Base-by-base conservation (phyloP, 768 basidiomycete species). In the Amanita rubescens region DNA sequence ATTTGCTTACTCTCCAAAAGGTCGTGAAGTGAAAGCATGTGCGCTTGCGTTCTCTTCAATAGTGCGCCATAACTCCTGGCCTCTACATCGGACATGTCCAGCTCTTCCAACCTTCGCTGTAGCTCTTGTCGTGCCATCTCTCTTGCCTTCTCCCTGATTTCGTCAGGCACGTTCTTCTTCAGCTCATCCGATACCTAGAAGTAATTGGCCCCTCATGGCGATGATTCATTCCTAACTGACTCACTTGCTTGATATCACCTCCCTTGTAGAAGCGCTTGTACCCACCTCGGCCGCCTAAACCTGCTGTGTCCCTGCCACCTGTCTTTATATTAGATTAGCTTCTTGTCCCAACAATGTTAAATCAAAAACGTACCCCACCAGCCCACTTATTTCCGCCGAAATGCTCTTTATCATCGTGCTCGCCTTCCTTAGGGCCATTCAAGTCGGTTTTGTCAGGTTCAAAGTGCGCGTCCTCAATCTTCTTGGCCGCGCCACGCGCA, bases 41-140 rank as follows among this genome's bases (percentile, higher is more conserved):
- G 82, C 0, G 77, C 73, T 55, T 83, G 76, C 1, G 82, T 83
- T 1, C 78, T 76, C 5, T 65, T 65, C 55, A 85, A 61, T 11
- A 83, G 67, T 6, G 65, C 63, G 1, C 77, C 76, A 58, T 86
- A 86, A 0, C 76, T 76, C 49, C 71, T 75, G 1, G 83, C 83
- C 57, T 84, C 80, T 4, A 72, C 63, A 3, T 60, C 64, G 25
- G 69, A 75, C 80, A 86, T 81, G 57, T 84, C 75, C 0, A 86
- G 71, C 60, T 84, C 81, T 56, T 84, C 80, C 8, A 86, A 66
- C 8, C 80, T 71, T 2, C 79, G 72, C 48, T 81, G 71, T 2
- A 86, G 69, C 57, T 86, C 84, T 56, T 81, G 74, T 12, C 77
- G 70, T 17, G 84, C 84, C 81, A 86, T 83, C 61, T 82, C 77